Base-by-base conservation (phyloP, 768 basidiomycete genomes). In the Gelatoporia subvermispora region DNA sequence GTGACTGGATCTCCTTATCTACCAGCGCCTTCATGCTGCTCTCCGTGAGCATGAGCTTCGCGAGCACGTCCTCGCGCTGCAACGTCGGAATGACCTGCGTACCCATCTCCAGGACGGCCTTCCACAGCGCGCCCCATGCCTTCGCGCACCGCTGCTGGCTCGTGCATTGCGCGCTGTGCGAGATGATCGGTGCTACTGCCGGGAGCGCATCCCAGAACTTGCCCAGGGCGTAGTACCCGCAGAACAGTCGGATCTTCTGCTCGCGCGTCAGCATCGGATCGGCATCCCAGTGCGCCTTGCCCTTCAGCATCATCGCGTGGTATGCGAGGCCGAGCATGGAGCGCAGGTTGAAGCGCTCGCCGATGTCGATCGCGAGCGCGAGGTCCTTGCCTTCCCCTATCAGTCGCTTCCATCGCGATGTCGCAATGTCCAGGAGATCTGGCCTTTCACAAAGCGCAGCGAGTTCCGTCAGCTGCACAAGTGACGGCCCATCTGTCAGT, bases 201-300 rank as follows among this genome's bases (percentile, higher is more conserved):
- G 73, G 69, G 7, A 79, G 67, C 16, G 67, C 63, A 41, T 76
- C 72, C 66, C 73, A 73, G 24, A 73, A 60, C 48, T 70, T 68
- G 4, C 67, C 67, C 21, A 80, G 69, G 31, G 71, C 68, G 57
- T 80, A 76, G 57, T 75, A 72, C 15, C 79, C 79, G 21, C 75
- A 76, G 8, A 81, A 61, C 35, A 81, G 64, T 35, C 77, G 75
- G 25, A 79, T 68, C 9, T 74, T 69, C 52, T 80, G 78, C n/a
- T 71, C 61, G 11, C 74, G 68, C 21, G 69, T 69, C 31, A 81
- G 65, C n/a, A 57, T 57, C n/a, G 62, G 54, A 45, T 78, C 78
- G 8, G 65, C 51, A 42, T 74, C 72, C 78, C 79, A 80, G 20
- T 63, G 61, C 22, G 73, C 66, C 35, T 72, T 68, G 15, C 77